Base-by-base conservation (phyloP, 2,329 filamentous ascomycete genomes). In the Xylaria sp. region DNA sequence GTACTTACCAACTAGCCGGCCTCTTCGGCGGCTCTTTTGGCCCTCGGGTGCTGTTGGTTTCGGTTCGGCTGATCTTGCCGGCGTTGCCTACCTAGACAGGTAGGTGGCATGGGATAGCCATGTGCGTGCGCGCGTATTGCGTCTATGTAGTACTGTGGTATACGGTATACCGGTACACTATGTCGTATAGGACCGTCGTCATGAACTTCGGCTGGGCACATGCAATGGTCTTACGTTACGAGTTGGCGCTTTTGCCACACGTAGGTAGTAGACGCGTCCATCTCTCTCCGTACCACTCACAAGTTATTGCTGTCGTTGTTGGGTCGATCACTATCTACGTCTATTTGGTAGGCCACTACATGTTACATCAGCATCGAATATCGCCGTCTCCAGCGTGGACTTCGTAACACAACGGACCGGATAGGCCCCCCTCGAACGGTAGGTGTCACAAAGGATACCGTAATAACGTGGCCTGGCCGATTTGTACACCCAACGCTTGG, bases 391-490 rank as follows among this genome's bases (percentile, higher is more conserved):
- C 39, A 10, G 49, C 15, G 11, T 38, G 25, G 42, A 11, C n/a
- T 38, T 13, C 36, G 44, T 56, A 29, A 27, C 42, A 51, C 63
- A 17, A 38, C 29, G 20, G 27, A 36, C 58, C 58, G 36, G 17
- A 38, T 25, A 20, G 5, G 10, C 7, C 22, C 13, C 53, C 57
- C 29, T 22, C 39, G 31, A 63, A 66, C 47, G 59, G 59, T n/a
- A 63, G 50, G 64, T 63, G 59, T 59, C 59, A 66, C 59, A 39
- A 27, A 53, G 11, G 45, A n/a, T 3, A 53, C 25, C 33, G 22
- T 5, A 22, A 53, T 44, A 33, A 44, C n/a, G 22, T 42, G 36
- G 36, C 20, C 36, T 39, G 22, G 50, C 22, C n/a, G 17, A 15
- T 54, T 38, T 9, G 15, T 42, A 36, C 22, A 11, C 20, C 33